Conservation (phyloP, 2,329 filamentous ascomycete genomes). For the Cladosporium sp. region DNA sequence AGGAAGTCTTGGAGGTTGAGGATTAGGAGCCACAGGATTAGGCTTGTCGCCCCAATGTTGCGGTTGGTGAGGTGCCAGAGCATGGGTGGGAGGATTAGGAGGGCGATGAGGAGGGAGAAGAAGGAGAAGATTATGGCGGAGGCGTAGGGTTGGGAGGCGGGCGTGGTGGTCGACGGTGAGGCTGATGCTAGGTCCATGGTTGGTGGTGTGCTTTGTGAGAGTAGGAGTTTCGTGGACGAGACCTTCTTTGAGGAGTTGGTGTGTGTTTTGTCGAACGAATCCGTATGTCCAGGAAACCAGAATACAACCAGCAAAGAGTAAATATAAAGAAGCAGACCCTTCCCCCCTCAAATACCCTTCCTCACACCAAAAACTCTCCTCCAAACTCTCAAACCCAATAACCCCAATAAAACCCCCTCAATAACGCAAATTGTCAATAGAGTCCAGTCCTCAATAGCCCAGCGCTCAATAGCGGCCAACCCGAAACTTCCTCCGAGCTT, state of each 20-base stretch:
- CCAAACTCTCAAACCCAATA: constrained; percentile 15
- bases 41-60: constrained; percentile 55
- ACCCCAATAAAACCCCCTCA: constrained; percentile 20
- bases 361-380: too few relatives aligned
- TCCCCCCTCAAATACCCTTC: background rate
- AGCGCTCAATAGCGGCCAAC: constrained; percentile 12
- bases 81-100: constrained; percentile 54
- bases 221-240: too few relatives aligned
- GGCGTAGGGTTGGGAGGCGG: constrained; percentile 22
- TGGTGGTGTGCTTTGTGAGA: background rate
- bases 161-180: background rate
- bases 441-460: constrained; percentile 23
- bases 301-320: too few relatives aligned
- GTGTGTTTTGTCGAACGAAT: too few relatives aligned
- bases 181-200: background rate
- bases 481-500: constrained; percentile 16
- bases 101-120: constrained; percentile 45
- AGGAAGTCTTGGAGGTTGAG: constrained; percentile 54
- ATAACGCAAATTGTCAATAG: constrained; percentile 25
- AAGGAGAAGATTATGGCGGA: constrained; percentile 42
- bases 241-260: too few relatives aligned
- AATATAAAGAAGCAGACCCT: too few relatives aligned
- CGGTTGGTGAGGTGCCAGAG: constrained; percentile 56
- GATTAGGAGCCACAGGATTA: constrained; percentile 54
- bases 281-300: too few relatives aligned